Percentiles rank a stretch among this genome's conserved stretches.
phyloP scores from a whole-genome alignment of 2,329 filamentous ascomycete genomes.

The Atkinsonella hypoxylon region DNA sequence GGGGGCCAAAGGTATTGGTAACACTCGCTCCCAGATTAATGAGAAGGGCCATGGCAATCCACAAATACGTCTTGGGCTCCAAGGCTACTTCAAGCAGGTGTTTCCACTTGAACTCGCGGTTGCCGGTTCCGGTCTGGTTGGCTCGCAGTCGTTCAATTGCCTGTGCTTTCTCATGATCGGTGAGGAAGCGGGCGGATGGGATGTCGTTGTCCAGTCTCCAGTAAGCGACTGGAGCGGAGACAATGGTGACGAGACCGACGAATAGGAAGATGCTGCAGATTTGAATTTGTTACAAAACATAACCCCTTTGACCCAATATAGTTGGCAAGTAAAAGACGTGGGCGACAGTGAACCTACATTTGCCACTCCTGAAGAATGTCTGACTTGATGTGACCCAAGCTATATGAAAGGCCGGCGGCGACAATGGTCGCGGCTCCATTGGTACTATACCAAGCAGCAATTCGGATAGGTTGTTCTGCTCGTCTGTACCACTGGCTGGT shows the following conservation, averaged over 20 bases:
- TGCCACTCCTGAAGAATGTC: slow-evolving; percentile 12
- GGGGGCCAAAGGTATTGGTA: slow-evolving; percentile 51
- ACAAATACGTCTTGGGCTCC: slow-evolving; percentile 45
- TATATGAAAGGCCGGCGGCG: slow-evolving; percentile 43
- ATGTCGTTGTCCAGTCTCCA: slow-evolving; percentile 49
- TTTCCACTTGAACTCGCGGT: slow-evolving; percentile 53
- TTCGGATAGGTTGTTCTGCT: slow-evolving; percentile 47
- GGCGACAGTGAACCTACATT: slow-evolving; percentile 8
- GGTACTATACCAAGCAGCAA: slow-evolving; percentile 55
- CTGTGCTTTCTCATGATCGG: slow-evolving; percentile 51
- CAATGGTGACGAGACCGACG: slow-evolving; percentile 47
- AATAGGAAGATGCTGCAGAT: slow-evolving; percentile 39
- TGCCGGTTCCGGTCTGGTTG: slow-evolving; percentile 66
- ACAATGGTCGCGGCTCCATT: slow-evolving; percentile 47
- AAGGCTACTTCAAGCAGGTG: slow-evolving; percentile 44
- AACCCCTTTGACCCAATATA: not conserved
- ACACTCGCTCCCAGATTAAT: slow-evolving; percentile 54
- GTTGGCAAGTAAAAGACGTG: not conserved
- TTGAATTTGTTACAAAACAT: not conserved
- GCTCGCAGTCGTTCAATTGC: slow-evolving; percentile 59
- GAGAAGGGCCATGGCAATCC: slow-evolving; percentile 46
- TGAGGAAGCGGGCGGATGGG: slow-evolving; percentile 43
- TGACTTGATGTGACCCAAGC: slow-evolving; percentile 39
- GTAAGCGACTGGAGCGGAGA: slow-evolving; percentile 45
- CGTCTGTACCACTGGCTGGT: slow-evolving; percentile 36